Base-by-base conservation (phyloP, 176 grass and related monocot genomes). In the Zizania latifolia region DNA sequence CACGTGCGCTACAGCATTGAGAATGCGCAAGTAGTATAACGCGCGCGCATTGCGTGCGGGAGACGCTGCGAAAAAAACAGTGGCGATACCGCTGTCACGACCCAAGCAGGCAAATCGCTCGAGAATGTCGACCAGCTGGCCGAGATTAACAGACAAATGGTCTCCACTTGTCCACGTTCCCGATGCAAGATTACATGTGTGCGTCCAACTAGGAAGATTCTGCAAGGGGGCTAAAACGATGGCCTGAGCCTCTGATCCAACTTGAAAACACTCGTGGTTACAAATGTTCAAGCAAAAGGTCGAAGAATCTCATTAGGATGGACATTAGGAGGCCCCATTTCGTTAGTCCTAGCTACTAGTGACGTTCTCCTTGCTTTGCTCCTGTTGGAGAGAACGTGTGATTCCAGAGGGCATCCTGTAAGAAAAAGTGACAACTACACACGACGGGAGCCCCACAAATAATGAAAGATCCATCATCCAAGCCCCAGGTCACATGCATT, bases 151-250 rank as follows among this genome's bases (percentile, higher is more conserved):
- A 34, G 10, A 35, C 15, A 17, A 31, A 74, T 51, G 48, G 24
- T 15, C 15, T 37, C 73, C 46, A 10, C 72, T 58, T 22, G 48
- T 22, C 29, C 36, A 6, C 33, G 59, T 6, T 21, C 38, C 10
- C 75, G 67, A 27, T n/a, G 62, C n/a, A 15, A 23, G 45, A 71
- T 31, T 17, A 19, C 54, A 19, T 31, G 21, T 39, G 71, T 31
- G 78, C 78, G 71, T 70, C 53, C 77, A 59, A 58, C 76, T 35
- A 75, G 62, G 84, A 75, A 37, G 67, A 80, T 75, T 28, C 70
- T 40, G 61, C 51, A n/a, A n/a, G n/a, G n/a, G n/a, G n/a, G n/a
- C n/a, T n/a, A n/a, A n/a, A n/a, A n/a, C n/a, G n/a, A n/a, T n/a
- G n/a, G n/a, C n/a, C n/a, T n/a, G n/a, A n/a, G n/a, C n/a, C n/a